Base-by-base conservation (phyloP, 2,329 filamentous ascomycete genomes). In the Chaetomium sp. region DNA sequence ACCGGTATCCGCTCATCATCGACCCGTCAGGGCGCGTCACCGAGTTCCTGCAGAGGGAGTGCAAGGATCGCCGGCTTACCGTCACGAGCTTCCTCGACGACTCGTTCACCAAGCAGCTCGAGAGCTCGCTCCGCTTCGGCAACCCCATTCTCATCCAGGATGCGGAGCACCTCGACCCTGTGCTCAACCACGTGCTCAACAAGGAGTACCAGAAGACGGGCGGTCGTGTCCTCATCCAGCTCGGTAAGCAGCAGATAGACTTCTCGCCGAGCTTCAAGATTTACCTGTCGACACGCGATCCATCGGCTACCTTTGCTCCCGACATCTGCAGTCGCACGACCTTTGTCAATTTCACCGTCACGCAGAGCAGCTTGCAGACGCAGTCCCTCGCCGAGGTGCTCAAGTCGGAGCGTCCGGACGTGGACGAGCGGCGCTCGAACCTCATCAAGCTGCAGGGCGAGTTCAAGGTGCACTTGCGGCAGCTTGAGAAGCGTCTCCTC, bases 131-230 rank as follows among this genome's bases (percentile, higher is more conserved):
- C 67, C 92, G 95, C 75, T 99, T 99, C 78, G 95, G 95, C 74
- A 99, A 99, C 75, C 94, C 95, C 1, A 99, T 99, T 70, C 86
- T 99, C 67, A 99, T 99, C 66, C 95, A 99, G 78, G 95, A 99
- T 76, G 96, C 95, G 0, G 96, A 99, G 78, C 91, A 99, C 75
- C 82, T 99, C 64, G 95, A 99, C 74, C 96, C 96, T 0, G 93
- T 99, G 65, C 88, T 99, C 72, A 99, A 98, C 74, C 95, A 99
- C 73, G 94, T 99, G 63, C 87, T 99, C 78, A 99, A 99, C 81
- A 99, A 99, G 78, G 95, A 99, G 75, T 99, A 99, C 78, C 96
- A 99, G 78, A 96, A 93, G 81, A 99, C 96, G 31, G 95, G 95
- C 71, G 95, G 95, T 25, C 94, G 95, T 85, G 94, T 98, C 54